Percentiles rank a stretch among this genome's conserved stretches.
These are phyloP conservation scores for Cercis canadensis DNA, from an alignment of 306 rosid genomes.

Conservation along the genomic window DNA sequence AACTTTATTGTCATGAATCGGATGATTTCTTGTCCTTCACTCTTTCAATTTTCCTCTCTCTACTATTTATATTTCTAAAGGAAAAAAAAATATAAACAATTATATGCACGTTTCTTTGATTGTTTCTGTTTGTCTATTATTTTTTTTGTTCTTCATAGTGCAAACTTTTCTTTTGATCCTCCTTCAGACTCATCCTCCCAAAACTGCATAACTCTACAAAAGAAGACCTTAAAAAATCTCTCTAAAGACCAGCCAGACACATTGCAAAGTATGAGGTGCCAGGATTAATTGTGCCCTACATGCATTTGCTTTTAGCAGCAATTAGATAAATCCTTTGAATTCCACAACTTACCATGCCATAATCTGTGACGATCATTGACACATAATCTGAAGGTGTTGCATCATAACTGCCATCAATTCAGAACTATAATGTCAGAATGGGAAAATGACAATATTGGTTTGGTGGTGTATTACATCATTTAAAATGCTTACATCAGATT, in stretches of 20 bases:
- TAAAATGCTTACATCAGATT: conserved; percentile 55
- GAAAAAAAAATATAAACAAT: too few relatives aligned
- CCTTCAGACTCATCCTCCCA: conserved; percentile 8
- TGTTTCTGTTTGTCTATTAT: neutral
- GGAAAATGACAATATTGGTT: conserved; percentile 33
- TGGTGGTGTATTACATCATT: neutral
- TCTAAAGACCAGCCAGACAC: conserved; percentile 14
- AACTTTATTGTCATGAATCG: neutral
- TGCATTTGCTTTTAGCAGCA: conserved; percentile 24
- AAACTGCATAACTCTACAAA: neutral
- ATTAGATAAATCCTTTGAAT: conserved; percentile 3
- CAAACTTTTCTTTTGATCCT: neutral
- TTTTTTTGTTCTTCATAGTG: neutral
- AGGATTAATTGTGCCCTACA: neutral
- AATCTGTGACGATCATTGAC: conserved; percentile 49
- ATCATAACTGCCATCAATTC: conserved; percentile 59
- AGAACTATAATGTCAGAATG: conserved; percentile 43
- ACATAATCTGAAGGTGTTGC: conserved; percentile 60
- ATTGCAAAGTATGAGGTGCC: neutral
- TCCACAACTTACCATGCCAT: conserved; percentile 48
- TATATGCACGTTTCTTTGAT: neutral
- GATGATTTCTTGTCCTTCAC: conserved; percentile 13
- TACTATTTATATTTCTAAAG: too few relatives aligned
- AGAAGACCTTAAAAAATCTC: neutral
- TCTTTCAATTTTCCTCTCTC: neutral